Evolutionary conservation across 2,329 filamentous ascomycete genomes (phyloP).

Genomic region (Apiospora aurea): DNA sequence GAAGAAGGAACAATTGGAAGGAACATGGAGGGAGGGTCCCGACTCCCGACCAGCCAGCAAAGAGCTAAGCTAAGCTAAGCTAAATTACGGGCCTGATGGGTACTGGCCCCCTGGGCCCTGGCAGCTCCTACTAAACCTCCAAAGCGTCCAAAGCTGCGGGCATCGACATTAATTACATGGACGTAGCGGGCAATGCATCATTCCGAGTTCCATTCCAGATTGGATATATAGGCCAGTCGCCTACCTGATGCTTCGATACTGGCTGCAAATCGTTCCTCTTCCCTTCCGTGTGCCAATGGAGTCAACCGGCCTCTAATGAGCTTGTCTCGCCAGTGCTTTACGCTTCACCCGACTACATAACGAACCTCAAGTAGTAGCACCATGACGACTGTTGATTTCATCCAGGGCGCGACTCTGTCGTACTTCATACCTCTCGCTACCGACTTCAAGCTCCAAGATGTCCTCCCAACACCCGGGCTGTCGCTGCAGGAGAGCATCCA

Average conservation of each 20-base stretch:
- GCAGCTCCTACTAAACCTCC: not conserved
- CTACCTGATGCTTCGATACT: not conserved
- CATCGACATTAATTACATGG: too few relatives aligned
- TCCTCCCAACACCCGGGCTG: conserved; percentile 53
- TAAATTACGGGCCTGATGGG: too few relatives aligned
- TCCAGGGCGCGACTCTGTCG: conserved; percentile 64
- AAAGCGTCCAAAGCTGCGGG: not conserved
- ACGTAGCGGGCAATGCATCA: not conserved
- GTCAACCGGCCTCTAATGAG: not conserved
- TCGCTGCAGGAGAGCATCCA: conserved; percentile 55
- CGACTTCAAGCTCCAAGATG: conserved; percentile 60
- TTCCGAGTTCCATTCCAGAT: not conserved
- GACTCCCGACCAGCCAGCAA: not conserved
- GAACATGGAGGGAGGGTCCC: not conserved
- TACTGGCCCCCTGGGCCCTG: too few relatives aligned
- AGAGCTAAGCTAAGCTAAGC: too few relatives aligned
- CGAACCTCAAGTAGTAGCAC: conserved; percentile 31
- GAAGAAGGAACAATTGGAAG: not conserved
- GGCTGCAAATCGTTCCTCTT: not conserved
- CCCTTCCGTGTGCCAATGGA: not conserved
- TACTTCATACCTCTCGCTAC: conserved; percentile 67
- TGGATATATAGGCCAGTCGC: not conserved
- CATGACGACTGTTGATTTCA: conserved; percentile 52
- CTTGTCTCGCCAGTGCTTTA: not conserved
- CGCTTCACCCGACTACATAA: not conserved